Evolutionary conservation across 2,329 filamentous ascomycete genomes (phyloP).

Genomic region (Aureobasidium leucospermi): DNA sequence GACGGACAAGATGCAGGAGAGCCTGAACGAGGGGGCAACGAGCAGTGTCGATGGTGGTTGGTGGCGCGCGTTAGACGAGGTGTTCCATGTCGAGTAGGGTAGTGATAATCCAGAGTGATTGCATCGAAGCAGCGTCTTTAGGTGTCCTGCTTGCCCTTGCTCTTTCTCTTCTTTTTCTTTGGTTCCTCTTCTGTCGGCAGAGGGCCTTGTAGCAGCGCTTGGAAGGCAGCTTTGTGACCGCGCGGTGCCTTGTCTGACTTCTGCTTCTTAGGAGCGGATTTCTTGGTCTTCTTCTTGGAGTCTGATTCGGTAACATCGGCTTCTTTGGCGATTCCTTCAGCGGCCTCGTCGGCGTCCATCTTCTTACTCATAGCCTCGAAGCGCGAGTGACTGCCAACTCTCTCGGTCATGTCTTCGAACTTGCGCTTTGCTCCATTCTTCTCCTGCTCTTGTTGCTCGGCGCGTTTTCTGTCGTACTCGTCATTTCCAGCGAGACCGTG

Average conservation of each 20-base stretch:
- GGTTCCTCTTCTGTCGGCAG: slow-evolving; percentile 23
- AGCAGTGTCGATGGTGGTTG: slow-evolving; percentile 51
- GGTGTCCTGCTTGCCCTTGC: slow-evolving; percentile 17
- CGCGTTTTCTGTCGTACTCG: slow-evolving; percentile 34
- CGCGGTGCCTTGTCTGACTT: slow-evolving; percentile 14
- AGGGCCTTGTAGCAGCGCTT: slow-evolving; percentile 21
- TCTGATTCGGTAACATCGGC: slow-evolving; percentile 9
- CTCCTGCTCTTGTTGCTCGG: slow-evolving; percentile 31
- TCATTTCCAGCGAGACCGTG: slow-evolving; percentile 59
- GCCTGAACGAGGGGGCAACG: slow-evolving; percentile 51
- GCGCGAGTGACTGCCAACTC: slow-evolving; percentile 26
- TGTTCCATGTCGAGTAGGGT: slow-evolving; percentile 52
- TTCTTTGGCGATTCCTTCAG: slow-evolving; percentile 15
- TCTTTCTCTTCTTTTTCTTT: slow-evolving; percentile 24
- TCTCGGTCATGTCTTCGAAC: slow-evolving; percentile 26
- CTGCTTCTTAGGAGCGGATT: slow-evolving; percentile 13
- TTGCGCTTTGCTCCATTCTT: slow-evolving; percentile 29
- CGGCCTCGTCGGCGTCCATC: slow-evolving; percentile 23
- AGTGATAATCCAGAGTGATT: not conserved
- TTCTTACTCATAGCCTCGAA: slow-evolving; percentile 28
- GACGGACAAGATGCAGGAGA: slow-evolving; percentile 67
- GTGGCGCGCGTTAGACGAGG: slow-evolving; percentile 64
- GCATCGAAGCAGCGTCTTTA: not conserved
- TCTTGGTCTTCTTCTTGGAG: slow-evolving; percentile 8
- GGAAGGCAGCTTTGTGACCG: slow-evolving; percentile 18